Evolutionary conservation across 352 stramenopile species (phyloP), one percentile per base, ranked within the genome.

Genomic region (Peronospora farinosa): DNA sequence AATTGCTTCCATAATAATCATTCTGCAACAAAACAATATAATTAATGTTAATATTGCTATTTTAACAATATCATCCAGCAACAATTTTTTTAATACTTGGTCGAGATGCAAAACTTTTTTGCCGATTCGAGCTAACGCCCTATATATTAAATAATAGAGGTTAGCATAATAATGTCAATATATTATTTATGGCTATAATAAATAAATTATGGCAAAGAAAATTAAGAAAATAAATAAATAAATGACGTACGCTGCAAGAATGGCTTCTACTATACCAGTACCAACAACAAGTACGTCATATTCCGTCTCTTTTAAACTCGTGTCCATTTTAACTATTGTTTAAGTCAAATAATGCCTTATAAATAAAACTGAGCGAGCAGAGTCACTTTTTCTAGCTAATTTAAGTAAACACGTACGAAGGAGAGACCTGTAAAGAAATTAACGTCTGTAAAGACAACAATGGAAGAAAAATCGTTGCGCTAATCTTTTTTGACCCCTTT

Each of bases 1-100:
- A 87, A 47, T 90, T 84, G 64, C 74, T 87, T 27, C 79, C 79
- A 40, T 90, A 90, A 43, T 87, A 88, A 47, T 90, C 79, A 63
- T 88, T 88, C 79, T 88, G 55, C 23, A 40, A 15, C 11, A 48
- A 37, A n/a, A 43, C 8, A 30, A 31, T 30, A 49, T 7, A 38
- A 3, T 36, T 41, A 25, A 39, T 3, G 9, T 40, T 21, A 37
- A 3, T 1, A 13, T n/a, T n/a, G n/a, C n/a, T n/a, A n/a, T 0
- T n/a, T 16, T 30, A 42, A 13, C 17, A 40, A 39, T 27, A 30
- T 33, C 7, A 42, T 49, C 40, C 30, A n/a, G 9, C 35, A 48
- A 5, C 8, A n/a, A 6, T 43, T 37, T 33, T 17, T 25, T 50
- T 17, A 15, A 33, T 19, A 89, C 75, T 69, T 85, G 73, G 50